Evolutionary conservation across 345 rosid species (phyloP).

Genomic region (Diplotaxis tenuifolia): DNA sequence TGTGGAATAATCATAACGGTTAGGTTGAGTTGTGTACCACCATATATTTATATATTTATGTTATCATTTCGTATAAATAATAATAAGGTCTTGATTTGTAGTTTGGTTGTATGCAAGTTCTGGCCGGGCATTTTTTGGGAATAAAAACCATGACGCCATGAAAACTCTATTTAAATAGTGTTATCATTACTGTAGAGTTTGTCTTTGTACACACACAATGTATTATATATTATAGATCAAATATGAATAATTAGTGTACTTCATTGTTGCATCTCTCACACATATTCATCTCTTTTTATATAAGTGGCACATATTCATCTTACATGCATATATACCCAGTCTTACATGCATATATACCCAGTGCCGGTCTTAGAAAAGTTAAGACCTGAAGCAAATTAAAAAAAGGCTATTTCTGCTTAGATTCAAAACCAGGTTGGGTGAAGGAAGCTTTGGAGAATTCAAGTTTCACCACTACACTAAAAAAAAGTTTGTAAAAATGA

Average conservation of each 20-base stretch:
- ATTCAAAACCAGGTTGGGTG: too few relatives aligned
- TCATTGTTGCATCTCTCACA: not conserved
- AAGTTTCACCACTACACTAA: too few relatives aligned
- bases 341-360: too few relatives aligned
- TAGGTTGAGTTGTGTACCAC: conserved; percentile 54
- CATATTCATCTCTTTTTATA: not conserved
- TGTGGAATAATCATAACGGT: conserved; percentile 74
- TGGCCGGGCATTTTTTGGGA: conserved; percentile 61
- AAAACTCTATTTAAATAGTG: conserved; percentile 30
- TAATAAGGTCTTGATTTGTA: conserved; percentile 31
- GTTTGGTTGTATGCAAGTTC: conserved; percentile 68
- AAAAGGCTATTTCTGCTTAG: too few relatives aligned
- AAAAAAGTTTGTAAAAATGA: too few relatives aligned
- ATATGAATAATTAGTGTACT: not conserved
- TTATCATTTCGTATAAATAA: conserved; percentile 14
- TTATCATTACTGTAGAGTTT: conserved; percentile 35
- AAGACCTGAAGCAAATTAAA: too few relatives aligned
- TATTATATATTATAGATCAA: not conserved
- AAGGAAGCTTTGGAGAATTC: too few relatives aligned
- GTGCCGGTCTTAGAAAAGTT: too few relatives aligned
- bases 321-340: not conserved
- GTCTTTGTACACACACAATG: conserved; percentile 28
- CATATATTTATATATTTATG: conserved; percentile 34
- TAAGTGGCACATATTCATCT: conserved; percentile 11
- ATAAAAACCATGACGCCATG: conserved; percentile 46